A percentile compares a stretch with the other conserved stretches of the same genome.
These are phyloP conservation scores for Fusarium albidum DNA, from an alignment of 2,329 filamentous ascomycete species.

Conservation along the genomic window DNA sequence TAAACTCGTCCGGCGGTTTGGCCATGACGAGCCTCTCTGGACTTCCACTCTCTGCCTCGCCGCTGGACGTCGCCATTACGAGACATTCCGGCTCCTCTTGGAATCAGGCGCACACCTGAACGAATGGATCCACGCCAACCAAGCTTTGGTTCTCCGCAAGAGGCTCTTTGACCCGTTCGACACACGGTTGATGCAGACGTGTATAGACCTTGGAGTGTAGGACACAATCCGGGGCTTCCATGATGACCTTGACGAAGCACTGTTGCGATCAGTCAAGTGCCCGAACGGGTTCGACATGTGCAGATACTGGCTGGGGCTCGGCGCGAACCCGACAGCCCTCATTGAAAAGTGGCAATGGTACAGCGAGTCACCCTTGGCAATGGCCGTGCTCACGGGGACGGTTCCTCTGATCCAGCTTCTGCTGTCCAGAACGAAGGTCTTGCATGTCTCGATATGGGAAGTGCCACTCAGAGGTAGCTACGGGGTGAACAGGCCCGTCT, in stretches of 20 bases:
- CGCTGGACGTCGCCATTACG: neutral
- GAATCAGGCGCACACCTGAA: neutral
- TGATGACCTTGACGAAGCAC: neutral
- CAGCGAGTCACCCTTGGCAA: neutral
- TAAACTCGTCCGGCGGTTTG: too few species aligned
- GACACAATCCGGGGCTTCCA: neutral
- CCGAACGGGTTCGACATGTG: neutral
- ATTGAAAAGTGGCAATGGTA: neutral
- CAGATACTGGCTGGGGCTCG: neutral
- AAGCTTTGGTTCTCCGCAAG: neutral
- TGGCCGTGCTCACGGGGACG: neutral
- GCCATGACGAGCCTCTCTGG: neutral
- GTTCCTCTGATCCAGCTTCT: neutral
- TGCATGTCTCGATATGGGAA: neutral
- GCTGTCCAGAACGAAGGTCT: neutral
- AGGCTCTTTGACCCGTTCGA: neutral
- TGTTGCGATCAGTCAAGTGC: neutral
- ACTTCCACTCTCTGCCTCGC: slow-evolving; percentile 1
- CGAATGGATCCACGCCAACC: neutral
- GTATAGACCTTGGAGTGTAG: neutral
- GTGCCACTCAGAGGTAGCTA: too few species aligned
- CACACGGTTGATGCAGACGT: neutral
- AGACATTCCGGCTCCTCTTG: neutral
- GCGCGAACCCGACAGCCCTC: neutral
- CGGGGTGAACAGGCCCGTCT: too few species aligned